Conservation (phyloP, 176 grass and related monocot genomes). For the Aegilops tauschii region DNA sequence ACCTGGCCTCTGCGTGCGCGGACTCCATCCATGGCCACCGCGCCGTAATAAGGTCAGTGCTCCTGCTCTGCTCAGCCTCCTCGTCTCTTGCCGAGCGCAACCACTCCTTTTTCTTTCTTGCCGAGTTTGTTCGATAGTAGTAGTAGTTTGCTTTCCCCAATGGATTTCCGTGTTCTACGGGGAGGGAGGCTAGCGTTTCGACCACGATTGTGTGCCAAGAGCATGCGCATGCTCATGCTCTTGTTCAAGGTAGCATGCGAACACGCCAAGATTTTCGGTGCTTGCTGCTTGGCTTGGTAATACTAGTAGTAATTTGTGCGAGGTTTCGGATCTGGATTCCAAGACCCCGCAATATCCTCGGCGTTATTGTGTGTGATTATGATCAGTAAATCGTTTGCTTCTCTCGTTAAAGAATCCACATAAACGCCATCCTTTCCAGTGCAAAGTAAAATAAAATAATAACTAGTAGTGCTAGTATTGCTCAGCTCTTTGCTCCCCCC, state of each 20-base stretch:
- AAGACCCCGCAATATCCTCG: neutral
- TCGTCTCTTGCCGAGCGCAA: neutral
- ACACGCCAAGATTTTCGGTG: neutral
- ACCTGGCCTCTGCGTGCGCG: no score
- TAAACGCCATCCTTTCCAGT: neutral
- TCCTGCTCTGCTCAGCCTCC: neutral
- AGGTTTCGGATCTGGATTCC: constrained; percentile 33
- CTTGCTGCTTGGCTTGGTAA: neutral
- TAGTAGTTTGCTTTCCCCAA: neutral
- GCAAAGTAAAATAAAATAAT: neutral
- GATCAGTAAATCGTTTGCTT: neutral
- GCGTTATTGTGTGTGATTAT: neutral
- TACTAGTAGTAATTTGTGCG: neutral
- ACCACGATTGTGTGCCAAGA: neutral
- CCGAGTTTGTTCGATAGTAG: neutral
- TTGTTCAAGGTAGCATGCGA: neutral
- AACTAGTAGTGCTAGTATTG: neutral
- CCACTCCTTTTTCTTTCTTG: neutral
- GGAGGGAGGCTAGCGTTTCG: neutral
- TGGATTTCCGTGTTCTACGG: neutral
- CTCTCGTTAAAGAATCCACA: neutral
- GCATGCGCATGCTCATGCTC: neutral
- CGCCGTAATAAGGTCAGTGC: constrained; percentile 13
- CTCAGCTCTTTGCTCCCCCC: neutral
- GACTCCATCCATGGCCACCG: neutral